Evolutionary conservation across 495 filamentous ascomycete genomes (phyloP).

Genomic region (Podospora australis): DNA sequence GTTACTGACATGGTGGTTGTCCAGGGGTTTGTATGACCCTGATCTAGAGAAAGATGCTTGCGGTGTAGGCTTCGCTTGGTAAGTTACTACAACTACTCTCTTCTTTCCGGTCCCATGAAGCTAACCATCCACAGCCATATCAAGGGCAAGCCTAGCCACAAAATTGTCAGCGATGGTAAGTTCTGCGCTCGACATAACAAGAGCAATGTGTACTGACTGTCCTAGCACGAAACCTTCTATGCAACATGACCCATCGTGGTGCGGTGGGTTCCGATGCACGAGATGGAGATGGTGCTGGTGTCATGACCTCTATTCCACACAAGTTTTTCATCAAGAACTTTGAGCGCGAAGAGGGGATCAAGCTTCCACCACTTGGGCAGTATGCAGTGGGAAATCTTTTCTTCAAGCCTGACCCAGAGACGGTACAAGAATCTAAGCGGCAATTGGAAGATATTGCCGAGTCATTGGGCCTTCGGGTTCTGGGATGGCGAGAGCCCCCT

Average conservation of each 20-base stretch:
- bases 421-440: constrained; percentile 76
- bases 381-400: constrained; percentile 98
- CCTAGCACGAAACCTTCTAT: constrained; percentile 82
- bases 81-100: constrained; percentile 36
- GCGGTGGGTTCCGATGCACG: constrained; percentile 96
- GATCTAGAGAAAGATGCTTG: constrained; percentile 98
- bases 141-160: constrained; percentile 95
- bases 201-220: constrained; percentile 4
- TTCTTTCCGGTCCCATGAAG: background rate
- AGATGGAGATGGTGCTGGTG: constrained; percentile 96
- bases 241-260: constrained; percentile 99
- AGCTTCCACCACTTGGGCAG: constrained; percentile 81
- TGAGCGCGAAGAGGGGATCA: constrained; percentile 76
- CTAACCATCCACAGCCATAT: constrained; percentile 62
- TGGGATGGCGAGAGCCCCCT: constrained; percentile 96
- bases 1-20: constrained; percentile 4
- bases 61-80: constrained; percentile 99
- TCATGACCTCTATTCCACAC: constrained; percentile 99
- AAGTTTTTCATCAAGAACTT: constrained; percentile 99
- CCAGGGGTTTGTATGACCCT: constrained; percentile 85
- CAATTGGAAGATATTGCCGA: constrained; percentile 90
- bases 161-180: constrained; percentile 98
- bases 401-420: constrained; percentile 92
- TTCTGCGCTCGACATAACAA: constrained; percentile 9
- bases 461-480: constrained; percentile 76